A percentile compares a stretch with the other conserved stretches of the same genome.
Evolutionary conservation across 2,329 filamentous ascomycete genomes (phyloP).

Genomic region (Hypoxylon sp.): DNA sequence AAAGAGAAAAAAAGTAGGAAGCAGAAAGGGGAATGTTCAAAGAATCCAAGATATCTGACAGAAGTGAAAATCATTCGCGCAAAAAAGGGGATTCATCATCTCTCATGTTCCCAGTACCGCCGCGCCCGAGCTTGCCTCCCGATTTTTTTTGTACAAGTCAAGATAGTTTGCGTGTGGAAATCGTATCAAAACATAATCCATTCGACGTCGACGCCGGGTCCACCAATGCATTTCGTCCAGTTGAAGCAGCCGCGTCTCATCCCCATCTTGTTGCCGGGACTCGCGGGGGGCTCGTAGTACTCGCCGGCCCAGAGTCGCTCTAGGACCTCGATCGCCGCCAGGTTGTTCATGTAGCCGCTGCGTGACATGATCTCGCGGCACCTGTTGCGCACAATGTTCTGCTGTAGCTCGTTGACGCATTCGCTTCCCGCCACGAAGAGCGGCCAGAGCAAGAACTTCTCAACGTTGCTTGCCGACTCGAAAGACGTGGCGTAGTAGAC

Average conservation of each 20-base stretch:
- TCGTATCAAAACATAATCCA: constrained; percentile 70
- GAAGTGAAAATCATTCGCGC: constrained; percentile 10
- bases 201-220: constrained; percentile 65
- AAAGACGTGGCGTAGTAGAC: constrained; percentile 85
- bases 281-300: constrained; percentile 49
- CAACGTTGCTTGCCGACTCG: constrained; percentile 72
- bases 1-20: constrained; percentile 8
- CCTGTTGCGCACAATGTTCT: constrained; percentile 78
- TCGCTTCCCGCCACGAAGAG: constrained; percentile 90
- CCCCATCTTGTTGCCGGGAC: constrained; percentile 47
- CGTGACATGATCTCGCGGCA: constrained; percentile 87
- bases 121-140: constrained; percentile 14
- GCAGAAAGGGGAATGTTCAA: constrained; percentile 10
- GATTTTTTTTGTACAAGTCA: constrained; percentile 25
- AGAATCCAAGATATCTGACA: constrained; percentile 25
- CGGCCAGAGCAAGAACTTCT: constrained; percentile 94
- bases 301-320: constrained; percentile 82
- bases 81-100: constrained; percentile 16
- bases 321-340: constrained; percentile 82
- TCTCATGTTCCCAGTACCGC: constrained; percentile 23
- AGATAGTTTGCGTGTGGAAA: constrained; percentile 11
- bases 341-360: constrained; percentile 92
- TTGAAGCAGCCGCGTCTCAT: constrained; percentile 60
- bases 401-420: constrained; percentile 82
- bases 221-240: constrained; percentile 66